Evolutionary conservation across 78 protist species (phyloP), one percentile per base, ranked within the genome.

Genomic region (Speleostelium caveatum): DNA sequence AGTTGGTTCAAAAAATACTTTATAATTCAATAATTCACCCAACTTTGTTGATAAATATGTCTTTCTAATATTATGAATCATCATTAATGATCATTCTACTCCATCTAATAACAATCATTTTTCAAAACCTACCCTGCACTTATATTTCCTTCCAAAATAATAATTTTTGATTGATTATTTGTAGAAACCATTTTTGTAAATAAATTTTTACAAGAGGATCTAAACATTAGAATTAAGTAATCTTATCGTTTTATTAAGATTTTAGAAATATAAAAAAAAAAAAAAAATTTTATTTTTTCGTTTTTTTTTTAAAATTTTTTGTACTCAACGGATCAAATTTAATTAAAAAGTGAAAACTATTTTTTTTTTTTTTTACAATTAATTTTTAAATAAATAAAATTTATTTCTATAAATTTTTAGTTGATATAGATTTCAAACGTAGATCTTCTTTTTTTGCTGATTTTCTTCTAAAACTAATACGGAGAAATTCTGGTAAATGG

Each of bases 121-220:
- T 49, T 16, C 24, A 49, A 8, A 22, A 59, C 51, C n/a, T 67
- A 79, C 88, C 90, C 90, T 24, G 90, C 90, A 69, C 90, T 83
- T 21, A 94, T 94, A 38, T 94, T 94, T 21, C 96, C 96, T 19
- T 94, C 96, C 5, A 94, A 21, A 1, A 94, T 63, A 10, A 94
- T 73, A 21, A 94, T 68, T 75, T 83, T 83, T 55, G 90, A 22
- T 58, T 16, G 6, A 45, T 45, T 45, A 10, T 45, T n/a, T n/a
- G n/a, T n/a, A n/a, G n/a, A n/a, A n/a, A n/a, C n/a, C n/a, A n/a
- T n/a, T n/a, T n/a, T n/a, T n/a, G n/a, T n/a, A n/a, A n/a, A n/a
- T n/a, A n/a, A n/a, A n/a, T n/a, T n/a, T n/a, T n/a, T n/a, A n/a
- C n/a, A n/a, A n/a, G n/a, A n/a, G n/a, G n/a, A n/a, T n/a, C n/a